phyloP scores from a whole-genome alignment of 1,139 yeast genomes.

The Wickerhamomyces sp. region DNA sequence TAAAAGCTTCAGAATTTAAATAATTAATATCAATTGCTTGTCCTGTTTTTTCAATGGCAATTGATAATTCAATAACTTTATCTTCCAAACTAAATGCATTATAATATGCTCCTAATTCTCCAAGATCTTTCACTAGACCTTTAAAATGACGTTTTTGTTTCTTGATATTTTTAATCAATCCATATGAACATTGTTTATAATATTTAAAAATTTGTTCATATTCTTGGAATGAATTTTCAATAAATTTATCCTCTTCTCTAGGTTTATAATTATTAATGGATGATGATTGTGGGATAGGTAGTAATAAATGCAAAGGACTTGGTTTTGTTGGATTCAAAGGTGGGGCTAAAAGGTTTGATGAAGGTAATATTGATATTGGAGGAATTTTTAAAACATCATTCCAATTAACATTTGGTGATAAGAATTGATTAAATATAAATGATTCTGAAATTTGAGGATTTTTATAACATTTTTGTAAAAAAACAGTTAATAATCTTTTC shows the following conservation, averaged over 20 bases:
- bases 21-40: slow-evolving; percentile 74
- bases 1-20: slow-evolving; percentile 60
- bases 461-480: slow-evolving; percentile 68
- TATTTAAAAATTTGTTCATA: slow-evolving; percentile 53
- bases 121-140: slow-evolving; percentile 36
- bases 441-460: slow-evolving; percentile 47
- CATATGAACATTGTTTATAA: slow-evolving; percentile 60
- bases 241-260: slow-evolving; percentile 14
- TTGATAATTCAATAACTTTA: slow-evolving; percentile 35
- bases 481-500: slow-evolving; percentile 71
- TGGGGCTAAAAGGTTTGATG: slow-evolving; percentile 49
- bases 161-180: slow-evolving; percentile 56
- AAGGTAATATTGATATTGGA: slow-evolving; percentile 49
- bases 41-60: slow-evolving; percentile 68
- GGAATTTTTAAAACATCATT: slow-evolving; percentile 44
- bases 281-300: slow-evolving; percentile 46
- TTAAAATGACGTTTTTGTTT: slow-evolving; percentile 43
- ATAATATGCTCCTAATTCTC: slow-evolving; percentile 37
- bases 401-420: slow-evolving; percentile 87
- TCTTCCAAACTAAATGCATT: slow-evolving; percentile 72
- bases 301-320: slow-evolving; percentile 50
- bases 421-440: slow-evolving; percentile 65
- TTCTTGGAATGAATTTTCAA: slow-evolving; percentile 42
- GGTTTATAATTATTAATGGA: slow-evolving; percentile 22
- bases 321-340: slow-evolving; percentile 50